phyloP scores from a whole-genome alignment of 179 eudicot genomes.

The Spergularia azorica region DNA sequence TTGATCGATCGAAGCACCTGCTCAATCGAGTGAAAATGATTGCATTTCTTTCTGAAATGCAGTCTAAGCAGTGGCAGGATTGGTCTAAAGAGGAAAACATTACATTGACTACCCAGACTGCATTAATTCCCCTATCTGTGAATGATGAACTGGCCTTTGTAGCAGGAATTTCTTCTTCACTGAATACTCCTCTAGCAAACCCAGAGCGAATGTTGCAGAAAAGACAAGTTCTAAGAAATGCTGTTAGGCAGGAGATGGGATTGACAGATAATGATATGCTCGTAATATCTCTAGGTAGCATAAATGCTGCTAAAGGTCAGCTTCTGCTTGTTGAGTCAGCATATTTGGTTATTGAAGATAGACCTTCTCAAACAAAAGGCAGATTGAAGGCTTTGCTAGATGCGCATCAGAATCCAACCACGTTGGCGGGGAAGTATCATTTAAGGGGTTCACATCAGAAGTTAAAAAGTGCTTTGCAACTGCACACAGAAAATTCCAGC shows the following conservation, averaged over 20 bases:
- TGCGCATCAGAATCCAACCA: constrained; percentile 37
- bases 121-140: constrained; percentile 82
- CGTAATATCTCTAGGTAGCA: constrained; percentile 83
- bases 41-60: constrained; percentile 80
- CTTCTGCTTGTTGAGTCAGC: constrained; percentile 88
- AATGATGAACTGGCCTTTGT: constrained; percentile 94
- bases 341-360: constrained; percentile 41
- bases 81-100: constrained; percentile 90
- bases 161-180: constrained; percentile 81
- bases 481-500: constrained; percentile 29
- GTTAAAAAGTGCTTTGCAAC: constrained; percentile 16
- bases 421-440: constrained; percentile 35
- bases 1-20: constrained; percentile 73
- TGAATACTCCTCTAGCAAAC: constrained; percentile 75
- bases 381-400: constrained; percentile 19
- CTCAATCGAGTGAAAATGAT: constrained; percentile 86
- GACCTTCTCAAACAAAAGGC: constrained; percentile 34
- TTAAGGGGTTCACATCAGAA: constrained; percentile 46
- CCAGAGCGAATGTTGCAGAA: constrained; percentile 81
- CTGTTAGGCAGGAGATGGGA: constrained; percentile 90
- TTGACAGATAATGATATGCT: constrained; percentile 84
- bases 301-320: constrained; percentile 94
- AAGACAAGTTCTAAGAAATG: constrained; percentile 53
- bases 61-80: constrained; percentile 85
- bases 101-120: constrained; percentile 52